A percentile compares a stretch with the other conserved stretches of the same genome.
These are phyloP conservation scores for Ustilago loliicola DNA, from an alignment of 1,284 basidiomycete genomes.

Conservation along the genomic window DNA sequence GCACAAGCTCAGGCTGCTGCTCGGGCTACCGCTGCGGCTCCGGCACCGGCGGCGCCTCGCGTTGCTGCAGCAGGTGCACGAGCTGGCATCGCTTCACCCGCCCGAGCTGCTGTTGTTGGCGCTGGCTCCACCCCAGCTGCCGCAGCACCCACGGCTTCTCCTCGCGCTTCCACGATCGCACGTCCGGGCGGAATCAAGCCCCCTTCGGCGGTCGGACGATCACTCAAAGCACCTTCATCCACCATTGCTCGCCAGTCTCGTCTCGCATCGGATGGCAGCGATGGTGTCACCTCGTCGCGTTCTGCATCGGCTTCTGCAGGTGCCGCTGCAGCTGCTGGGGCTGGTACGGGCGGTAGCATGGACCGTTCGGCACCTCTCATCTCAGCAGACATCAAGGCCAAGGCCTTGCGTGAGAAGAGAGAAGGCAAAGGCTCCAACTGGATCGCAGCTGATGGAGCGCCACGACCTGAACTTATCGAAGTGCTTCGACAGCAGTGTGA, in stretches of 20 bases:
- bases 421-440: slow-evolving; percentile 76
- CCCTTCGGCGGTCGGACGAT: slow-evolving; percentile 53
- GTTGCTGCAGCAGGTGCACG: slow-evolving; percentile 17
- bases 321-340: slow-evolving; percentile 20
- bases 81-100: slow-evolving; percentile 25
- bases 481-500: slow-evolving; percentile 92
- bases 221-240: slow-evolving; percentile 53
- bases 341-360: slow-evolving; percentile 32
- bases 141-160: slow-evolving; percentile 29
- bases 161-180: slow-evolving; percentile 37
- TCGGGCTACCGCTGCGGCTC: slow-evolving; percentile 57
- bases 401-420: slow-evolving; percentile 80
- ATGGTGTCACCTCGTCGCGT: slow-evolving; percentile 31
- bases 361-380: slow-evolving; percentile 75
- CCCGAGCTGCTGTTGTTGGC: slow-evolving; percentile 16
- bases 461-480: slow-evolving; percentile 88
- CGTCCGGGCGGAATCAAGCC: slow-evolving; percentile 54
- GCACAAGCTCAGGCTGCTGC: slow-evolving; percentile 50
- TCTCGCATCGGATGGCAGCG: slow-evolving; percentile 39
- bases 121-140: slow-evolving; percentile 19
- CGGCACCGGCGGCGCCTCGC: slow-evolving; percentile 23
- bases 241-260: slow-evolving; percentile 38
- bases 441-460: slow-evolving; percentile 80
- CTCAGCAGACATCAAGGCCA: slow-evolving; percentile 80
- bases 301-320: slow-evolving; percentile 26